phyloP scores from a whole-genome alignment of 2,329 filamentous ascomycete genomes.

The Penicillium sp. region DNA sequence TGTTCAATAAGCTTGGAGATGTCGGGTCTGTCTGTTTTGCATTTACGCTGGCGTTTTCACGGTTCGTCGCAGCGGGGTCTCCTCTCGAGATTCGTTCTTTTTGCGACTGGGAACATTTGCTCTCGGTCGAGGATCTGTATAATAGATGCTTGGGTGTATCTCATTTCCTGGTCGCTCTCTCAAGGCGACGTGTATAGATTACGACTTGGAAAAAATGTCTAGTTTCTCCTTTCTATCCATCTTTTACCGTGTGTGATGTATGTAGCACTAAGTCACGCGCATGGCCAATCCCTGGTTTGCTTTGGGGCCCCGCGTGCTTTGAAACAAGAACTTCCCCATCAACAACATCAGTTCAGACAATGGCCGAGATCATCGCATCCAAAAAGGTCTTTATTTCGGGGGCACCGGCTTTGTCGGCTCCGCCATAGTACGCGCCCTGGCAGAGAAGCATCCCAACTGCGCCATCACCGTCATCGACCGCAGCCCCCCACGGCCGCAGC shows the following conservation, averaged over 20 bases:
- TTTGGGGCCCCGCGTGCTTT: background rate
- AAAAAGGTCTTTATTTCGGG: conserved; percentile 34
- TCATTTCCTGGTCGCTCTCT: conserved; percentile 15
- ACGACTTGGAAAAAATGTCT: conserved; percentile 20
- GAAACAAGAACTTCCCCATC: background rate
- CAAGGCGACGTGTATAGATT: conserved; percentile 23
- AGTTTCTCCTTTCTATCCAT: conserved; percentile 3
- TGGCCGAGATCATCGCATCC: conserved; percentile 5
- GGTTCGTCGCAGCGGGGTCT: conserved; percentile 33
- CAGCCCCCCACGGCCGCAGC: conserved; percentile 26
- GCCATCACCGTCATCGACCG: conserved; percentile 36
- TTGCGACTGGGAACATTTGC: conserved; percentile 32
- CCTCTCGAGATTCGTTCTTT: conserved; percentile 27
- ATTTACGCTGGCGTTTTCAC: conserved; percentile 36
- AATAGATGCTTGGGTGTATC: conserved; percentile 33
- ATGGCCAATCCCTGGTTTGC: conserved; percentile 2
- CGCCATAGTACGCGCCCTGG: conserved; percentile 35
- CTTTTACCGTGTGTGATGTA: background rate
- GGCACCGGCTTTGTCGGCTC: conserved; percentile 40
- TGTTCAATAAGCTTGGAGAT: conserved; percentile 43
- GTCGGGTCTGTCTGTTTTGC: conserved; percentile 23
- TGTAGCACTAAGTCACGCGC: conserved; percentile 4
- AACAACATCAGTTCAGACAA: background rate
- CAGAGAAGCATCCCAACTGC: conserved; percentile 35
- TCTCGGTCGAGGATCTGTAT: conserved; percentile 32